Percentiles rank a stretch among this genome's conserved stretches.
These are phyloP conservation scores for Theileria parva DNA, from an alignment of 169 alveolate species.

Conservation along the genomic window DNA sequence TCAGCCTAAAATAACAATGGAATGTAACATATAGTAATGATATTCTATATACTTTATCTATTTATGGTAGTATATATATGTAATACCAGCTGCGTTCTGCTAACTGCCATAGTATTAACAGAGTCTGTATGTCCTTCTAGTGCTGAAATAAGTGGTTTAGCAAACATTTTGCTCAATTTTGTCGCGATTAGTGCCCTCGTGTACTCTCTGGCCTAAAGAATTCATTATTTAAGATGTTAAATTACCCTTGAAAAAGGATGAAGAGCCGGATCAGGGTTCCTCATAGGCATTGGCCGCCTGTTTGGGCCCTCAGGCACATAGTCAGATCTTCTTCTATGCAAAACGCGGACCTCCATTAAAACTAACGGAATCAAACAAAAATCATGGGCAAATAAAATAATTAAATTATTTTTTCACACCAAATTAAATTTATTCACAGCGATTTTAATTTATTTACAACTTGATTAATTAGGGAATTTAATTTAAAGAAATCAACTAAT, in stretches of 20 bases:
- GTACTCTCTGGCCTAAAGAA: constrained; percentile 86
- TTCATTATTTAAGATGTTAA: constrained; percentile 16
- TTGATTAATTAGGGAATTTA: background rate
- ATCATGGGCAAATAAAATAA: background rate
- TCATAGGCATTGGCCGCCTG: constrained; percentile 65
- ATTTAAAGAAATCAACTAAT: background rate
- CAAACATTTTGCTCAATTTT: constrained; percentile 94
- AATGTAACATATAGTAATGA: too few species aligned
- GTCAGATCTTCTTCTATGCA: constrained; percentile 54
- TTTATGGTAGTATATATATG: constrained; percentile 12
- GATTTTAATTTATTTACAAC: background rate
- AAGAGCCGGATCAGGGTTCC: constrained; percentile 59
- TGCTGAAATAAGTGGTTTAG: constrained; percentile 95
- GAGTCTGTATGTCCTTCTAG: constrained; percentile 96
- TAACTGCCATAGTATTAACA: constrained; percentile 87
- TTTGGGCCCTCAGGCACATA: constrained; percentile 61
- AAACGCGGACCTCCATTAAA: constrained; percentile 47
- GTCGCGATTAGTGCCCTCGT: constrained; percentile 94
- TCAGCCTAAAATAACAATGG: constrained; percentile 67
- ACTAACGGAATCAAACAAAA: background rate
- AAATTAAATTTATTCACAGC: background rate
- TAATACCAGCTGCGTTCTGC: constrained; percentile 60
- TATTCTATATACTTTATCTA: too few species aligned
- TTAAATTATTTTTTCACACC: background rate
- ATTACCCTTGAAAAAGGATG: constrained; percentile 68